A percentile compares a stretch with the other conserved stretches of the same genome.
Conservation (phyloP, 1,284 basidiomycete species). For the Apiotrichum porosum region DNA sequence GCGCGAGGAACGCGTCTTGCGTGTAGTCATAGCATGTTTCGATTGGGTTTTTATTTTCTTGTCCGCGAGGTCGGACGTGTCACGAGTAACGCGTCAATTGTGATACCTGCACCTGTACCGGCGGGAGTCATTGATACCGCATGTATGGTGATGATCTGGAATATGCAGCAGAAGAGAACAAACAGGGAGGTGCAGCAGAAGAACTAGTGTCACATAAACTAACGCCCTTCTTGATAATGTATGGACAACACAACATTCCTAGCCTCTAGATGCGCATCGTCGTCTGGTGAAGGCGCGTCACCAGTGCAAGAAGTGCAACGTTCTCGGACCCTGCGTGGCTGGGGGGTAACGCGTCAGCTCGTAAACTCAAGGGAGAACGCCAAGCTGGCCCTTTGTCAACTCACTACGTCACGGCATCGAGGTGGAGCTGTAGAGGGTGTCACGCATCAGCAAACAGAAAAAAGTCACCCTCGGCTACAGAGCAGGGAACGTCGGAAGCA, state of each 20-base stretch:
- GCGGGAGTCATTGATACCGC: constrained; percentile 7
- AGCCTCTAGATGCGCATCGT: constrained; percentile 35
- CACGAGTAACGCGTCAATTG: constrained; percentile 10
- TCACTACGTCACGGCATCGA: constrained; percentile 46
- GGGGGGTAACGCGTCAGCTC: background rate
- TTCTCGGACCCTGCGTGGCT: constrained; percentile 46
- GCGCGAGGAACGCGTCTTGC: background rate
- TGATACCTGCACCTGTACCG: constrained; percentile 9
- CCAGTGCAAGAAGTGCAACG: constrained; percentile 45
- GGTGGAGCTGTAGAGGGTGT: constrained; percentile 34
- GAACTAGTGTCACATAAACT: too few relatives aligned
- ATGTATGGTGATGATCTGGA: constrained; percentile 3
- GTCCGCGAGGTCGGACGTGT: constrained; percentile 4
- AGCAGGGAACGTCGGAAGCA: too few relatives aligned
- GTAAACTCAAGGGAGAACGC: constrained; percentile 2
- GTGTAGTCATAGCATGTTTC: constrained; percentile 16
- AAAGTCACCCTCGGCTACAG: too few relatives aligned
- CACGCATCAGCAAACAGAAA: too few relatives aligned
- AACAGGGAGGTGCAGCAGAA: too few relatives aligned
- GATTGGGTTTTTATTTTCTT: constrained; percentile 3
- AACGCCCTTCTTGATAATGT: too few relatives aligned
- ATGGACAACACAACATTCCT: too few relatives aligned
- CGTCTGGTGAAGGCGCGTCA: constrained; percentile 46
- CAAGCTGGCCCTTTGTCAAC: too few relatives aligned
- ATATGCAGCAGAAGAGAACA: too few relatives aligned